Base-by-base conservation (phyloP, 345 rosid species). In the Hypericum perforatum region DNA sequence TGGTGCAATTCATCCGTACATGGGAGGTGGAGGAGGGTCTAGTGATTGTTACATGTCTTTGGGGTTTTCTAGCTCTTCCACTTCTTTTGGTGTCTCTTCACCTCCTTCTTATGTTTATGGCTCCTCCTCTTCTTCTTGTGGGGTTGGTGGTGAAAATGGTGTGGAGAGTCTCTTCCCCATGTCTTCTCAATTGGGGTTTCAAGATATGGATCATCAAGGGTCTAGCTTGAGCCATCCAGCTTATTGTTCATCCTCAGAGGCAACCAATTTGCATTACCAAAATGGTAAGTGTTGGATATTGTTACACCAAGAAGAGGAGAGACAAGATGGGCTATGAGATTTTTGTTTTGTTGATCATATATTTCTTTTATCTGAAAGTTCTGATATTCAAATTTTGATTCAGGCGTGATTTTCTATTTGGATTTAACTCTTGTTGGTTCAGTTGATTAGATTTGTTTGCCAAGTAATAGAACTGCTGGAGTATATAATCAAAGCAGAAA, bases 211-310 rank as follows among this genome's bases (percentile, higher is more conserved):
- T 44, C 32, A 22, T 22, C 86, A 76, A 46, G 63, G 63, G 64
- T 66, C 88, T 11, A 60, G 66, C 65, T 70, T 60, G 36, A 49
- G 32, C 1, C 32, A 77, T 12, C 76, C 97, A 16, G 65, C 78
- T 45, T 65, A 76, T 37, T 67, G 85, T 72, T 77, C 87, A 41
- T 58, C 32, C 32, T 22, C 91, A 39, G 84, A 75, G 44, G 46
- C 76, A 55, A 73, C 94, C 11, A 80, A 70, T 79, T 62, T 80
- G 75, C 89, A 76, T 45, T 78, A 69, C 67, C 95, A 85, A 72
- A 67, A 84, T 48, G 91, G 96, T 86, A 78, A 69, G 14, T 32
- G 32, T 1, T 37, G 55, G 11, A 22, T 1, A 22, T 22, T 22
- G 32, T 22, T 22, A 22, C 32, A 22, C 32, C 1, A 22, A 22